Evolutionary conservation across 2,329 filamentous ascomycete genomes (phyloP).

Genomic region (Oidium heveae): DNA sequence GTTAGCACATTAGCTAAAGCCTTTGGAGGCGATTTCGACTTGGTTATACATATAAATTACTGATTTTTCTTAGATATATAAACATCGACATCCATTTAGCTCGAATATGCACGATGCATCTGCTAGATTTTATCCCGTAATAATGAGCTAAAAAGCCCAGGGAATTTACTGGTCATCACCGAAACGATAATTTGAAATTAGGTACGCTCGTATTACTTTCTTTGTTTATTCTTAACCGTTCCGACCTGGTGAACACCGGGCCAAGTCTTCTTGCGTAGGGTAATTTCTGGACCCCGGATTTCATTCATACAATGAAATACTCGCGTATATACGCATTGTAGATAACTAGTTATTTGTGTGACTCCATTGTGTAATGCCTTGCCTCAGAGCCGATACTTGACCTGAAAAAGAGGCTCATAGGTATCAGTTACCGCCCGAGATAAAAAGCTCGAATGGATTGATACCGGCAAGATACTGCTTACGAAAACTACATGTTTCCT

Average conservation of each 20-base stretch:
- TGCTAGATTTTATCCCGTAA: not conserved
- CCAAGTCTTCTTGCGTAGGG: not conserved
- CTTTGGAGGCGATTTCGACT: too few species aligned
- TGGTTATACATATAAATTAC: not conserved
- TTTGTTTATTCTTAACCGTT: not conserved
- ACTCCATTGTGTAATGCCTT: slow-evolving; percentile 1
- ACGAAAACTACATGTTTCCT: too few species aligned
- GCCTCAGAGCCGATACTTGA: not conserved
- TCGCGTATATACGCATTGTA: slow-evolving; percentile 1
- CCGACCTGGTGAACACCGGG: not conserved
- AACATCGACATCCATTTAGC: not conserved
- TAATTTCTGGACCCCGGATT: not conserved
- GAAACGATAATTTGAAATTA: not conserved
- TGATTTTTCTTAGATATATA: not conserved
- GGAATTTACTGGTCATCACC: not conserved
- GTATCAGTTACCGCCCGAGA: not conserved
- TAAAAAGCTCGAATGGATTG: too few species aligned
- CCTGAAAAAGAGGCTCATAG: not conserved
- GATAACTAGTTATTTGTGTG: slow-evolving; percentile 1
- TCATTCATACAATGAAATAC: not conserved
- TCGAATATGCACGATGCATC: not conserved
- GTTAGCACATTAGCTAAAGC: too few species aligned
- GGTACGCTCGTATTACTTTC: not conserved
- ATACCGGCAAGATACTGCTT: too few species aligned
- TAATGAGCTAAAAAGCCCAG: not conserved